Percentiles rank a stretch among this genome's conserved stretches.
Conservation (phyloP, 257 asterid genomes). For the Echites panduratus region DNA sequence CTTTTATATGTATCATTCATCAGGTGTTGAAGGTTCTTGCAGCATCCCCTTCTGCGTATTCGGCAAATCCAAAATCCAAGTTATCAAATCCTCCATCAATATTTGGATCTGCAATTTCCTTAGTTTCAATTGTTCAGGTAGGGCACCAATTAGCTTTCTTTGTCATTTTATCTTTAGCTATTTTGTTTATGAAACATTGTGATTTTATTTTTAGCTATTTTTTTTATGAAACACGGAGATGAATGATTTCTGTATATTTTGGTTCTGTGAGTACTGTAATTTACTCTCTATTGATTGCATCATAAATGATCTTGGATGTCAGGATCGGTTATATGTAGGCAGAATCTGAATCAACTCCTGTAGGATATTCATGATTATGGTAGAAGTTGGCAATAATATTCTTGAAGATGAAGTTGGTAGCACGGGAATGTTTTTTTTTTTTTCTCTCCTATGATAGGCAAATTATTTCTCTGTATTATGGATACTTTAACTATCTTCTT, state of each 20-base stretch:
- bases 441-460: no score
- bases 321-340: neutral
- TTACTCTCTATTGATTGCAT: neutral
- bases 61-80: slow-evolving; percentile 66
- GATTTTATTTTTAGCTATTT: neutral
- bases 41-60: slow-evolving; percentile 82
- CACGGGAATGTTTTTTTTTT: neutral
- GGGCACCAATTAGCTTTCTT: neutral
- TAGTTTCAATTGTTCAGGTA: slow-evolving; percentile 89
- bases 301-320: neutral
- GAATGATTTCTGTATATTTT: neutral
- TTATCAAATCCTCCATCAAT: slow-evolving; percentile 65
- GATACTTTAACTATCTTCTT: neutral
- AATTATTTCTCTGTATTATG: no score
- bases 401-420: neutral
- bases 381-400: neutral
- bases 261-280: neutral
- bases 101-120: slow-evolving; percentile 64
- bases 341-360: neutral
- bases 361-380: neutral
- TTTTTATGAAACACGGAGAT: no score
- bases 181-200: neutral
- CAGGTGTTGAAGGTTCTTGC: slow-evolving; percentile 72
- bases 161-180: neutral
- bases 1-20: slow-evolving; percentile 1